These are phyloP conservation scores for Aureobasidium pullulans DNA, from an alignment of 2,329 filamentous ascomycete species.

Conservation along the genomic window DNA sequence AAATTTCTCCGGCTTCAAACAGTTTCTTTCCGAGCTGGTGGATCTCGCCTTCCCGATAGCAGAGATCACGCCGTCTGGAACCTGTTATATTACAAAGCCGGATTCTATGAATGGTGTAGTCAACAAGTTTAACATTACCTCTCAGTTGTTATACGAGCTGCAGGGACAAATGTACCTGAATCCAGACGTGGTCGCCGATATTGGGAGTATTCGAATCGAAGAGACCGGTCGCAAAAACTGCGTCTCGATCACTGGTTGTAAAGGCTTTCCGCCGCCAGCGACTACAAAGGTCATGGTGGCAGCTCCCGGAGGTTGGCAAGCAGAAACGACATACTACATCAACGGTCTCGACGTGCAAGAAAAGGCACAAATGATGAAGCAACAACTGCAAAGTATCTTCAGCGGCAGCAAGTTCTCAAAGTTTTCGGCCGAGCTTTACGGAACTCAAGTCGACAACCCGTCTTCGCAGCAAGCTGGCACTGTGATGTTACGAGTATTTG, in stretches of 20 bases:
- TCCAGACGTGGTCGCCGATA: constrained; percentile 48
- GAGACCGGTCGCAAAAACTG: constrained; percentile 40
- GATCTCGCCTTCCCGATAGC: constrained; percentile 31
- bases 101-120: constrained; percentile 29
- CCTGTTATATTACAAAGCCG: constrained; percentile 33
- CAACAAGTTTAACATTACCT: constrained; percentile 44
- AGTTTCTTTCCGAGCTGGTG: constrained; percentile 28
- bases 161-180: constrained; percentile 52
- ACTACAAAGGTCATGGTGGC: constrained; percentile 46
- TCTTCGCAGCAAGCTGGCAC: constrained; percentile 31
- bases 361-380: constrained; percentile 41
- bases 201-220: constrained; percentile 46
- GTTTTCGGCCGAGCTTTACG: constrained; percentile 22
- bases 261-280: constrained; percentile 38
- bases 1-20: constrained; percentile 39
- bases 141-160: constrained; percentile 49
- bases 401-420: constrained; percentile 21
- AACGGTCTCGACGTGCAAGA: constrained; percentile 38
- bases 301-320: constrained; percentile 40
- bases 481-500: constrained; percentile 31
- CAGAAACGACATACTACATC: constrained; percentile 39
- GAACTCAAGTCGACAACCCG: constrained; percentile 27
- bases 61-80: constrained; percentile 28
- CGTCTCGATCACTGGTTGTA: constrained; percentile 41
- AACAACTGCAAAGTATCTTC: constrained; percentile 35